Evolutionary conservation across 2,329 filamentous ascomycete genomes (phyloP).

Genomic region (Colletotrichum lini): DNA sequence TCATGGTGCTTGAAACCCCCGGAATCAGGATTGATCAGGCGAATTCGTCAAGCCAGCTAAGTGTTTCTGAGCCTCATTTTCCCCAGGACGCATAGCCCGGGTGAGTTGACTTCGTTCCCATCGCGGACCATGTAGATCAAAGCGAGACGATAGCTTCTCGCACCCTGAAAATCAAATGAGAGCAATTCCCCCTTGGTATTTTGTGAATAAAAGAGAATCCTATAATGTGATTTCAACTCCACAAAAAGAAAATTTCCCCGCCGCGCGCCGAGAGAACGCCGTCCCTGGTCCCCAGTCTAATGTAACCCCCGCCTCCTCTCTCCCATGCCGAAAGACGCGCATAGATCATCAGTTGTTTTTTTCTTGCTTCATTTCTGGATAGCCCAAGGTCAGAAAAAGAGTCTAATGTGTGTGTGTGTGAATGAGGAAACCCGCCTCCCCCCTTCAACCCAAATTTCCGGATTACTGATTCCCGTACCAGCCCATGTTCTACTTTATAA

Average conservation of each 20-base stretch:
- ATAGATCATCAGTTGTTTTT: constrained; percentile 15
- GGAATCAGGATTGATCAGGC: too few relatives aligned
- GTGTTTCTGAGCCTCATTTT: background rate
- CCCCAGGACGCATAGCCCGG: background rate
- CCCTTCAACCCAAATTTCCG: background rate
- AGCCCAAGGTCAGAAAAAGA: constrained; percentile 5
- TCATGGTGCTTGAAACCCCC: too few relatives aligned
- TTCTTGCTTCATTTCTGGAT: constrained; percentile 22
- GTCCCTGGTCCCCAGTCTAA: constrained; percentile 1
- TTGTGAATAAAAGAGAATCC: background rate
- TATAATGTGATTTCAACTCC: background rate
- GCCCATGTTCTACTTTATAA: constrained; percentile 24
- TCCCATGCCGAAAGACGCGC: constrained; percentile 6
- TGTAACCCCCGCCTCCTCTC: background rate
- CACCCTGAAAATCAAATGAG: background rate
- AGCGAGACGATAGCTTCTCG: too few relatives aligned
- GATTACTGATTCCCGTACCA: constrained; percentile 1
- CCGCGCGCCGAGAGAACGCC: constrained; percentile 16
- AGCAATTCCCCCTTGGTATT: constrained; percentile 11
- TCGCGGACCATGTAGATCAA: too few relatives aligned
- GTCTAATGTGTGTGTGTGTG: background rate
- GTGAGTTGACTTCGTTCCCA: too few relatives aligned
- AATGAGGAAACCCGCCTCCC: background rate
- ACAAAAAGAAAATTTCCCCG: background rate
- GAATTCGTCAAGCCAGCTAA: background rate